Percentiles rank a stretch among this genome's conserved stretches.
Evolutionary conservation across 177 flowering plant genomes (phyloP).

Genomic region (Vitis hybrid): DNA sequence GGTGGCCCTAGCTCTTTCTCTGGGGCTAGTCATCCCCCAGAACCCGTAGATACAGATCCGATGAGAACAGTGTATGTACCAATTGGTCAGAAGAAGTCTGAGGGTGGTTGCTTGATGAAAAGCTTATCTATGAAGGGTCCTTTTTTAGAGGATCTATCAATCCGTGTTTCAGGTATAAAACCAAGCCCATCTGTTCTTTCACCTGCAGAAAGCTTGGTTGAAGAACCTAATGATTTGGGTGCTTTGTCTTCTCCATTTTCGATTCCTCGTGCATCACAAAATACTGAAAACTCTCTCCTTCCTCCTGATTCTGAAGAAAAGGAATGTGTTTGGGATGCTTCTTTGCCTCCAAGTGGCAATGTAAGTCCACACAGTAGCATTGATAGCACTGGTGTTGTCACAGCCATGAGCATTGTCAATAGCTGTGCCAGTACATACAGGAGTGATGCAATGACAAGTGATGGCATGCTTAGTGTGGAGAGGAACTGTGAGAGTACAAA

Average conservation of each 20-base stretch:
- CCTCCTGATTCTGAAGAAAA: slow-evolving; percentile 68
- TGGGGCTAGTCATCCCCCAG: slow-evolving; percentile 94
- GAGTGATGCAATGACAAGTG: slow-evolving; percentile 70
- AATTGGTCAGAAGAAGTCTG: slow-evolving; percentile 56
- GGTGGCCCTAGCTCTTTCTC: slow-evolving; percentile 59
- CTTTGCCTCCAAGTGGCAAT: slow-evolving; percentile 91
- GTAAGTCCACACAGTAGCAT: slow-evolving; percentile 88
- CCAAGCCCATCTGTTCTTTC: slow-evolving; percentile 49
- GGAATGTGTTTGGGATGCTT: slow-evolving; percentile 95
- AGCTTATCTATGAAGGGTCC: slow-evolving; percentile 72
- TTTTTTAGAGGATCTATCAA: slow-evolving; percentile 69
- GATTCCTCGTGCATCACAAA: slow-evolving; percentile 54
- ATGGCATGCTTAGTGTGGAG: slow-evolving; percentile 74
- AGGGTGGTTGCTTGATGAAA: slow-evolving; percentile 57
- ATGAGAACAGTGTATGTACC: slow-evolving; percentile 64
- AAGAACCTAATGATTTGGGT: slow-evolving; percentile 53
- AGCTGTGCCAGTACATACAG: slow-evolving; percentile 70
- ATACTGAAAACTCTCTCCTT: slow-evolving; percentile 45
- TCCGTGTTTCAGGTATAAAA: slow-evolving; percentile 50
- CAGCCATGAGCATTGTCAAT: slow-evolving; percentile 83
- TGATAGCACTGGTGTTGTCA: slow-evolving; percentile 68
- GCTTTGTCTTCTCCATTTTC: slow-evolving; percentile 44
- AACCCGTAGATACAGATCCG: slow-evolving; percentile 74
- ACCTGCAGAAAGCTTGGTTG: slow-evolving; percentile 63
- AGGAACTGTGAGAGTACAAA: slow-evolving; percentile 70